These are phyloP conservation scores for Atkinsonella texensis DNA, from an alignment of 2,329 filamentous ascomycete genomes.

Conservation along the genomic window DNA sequence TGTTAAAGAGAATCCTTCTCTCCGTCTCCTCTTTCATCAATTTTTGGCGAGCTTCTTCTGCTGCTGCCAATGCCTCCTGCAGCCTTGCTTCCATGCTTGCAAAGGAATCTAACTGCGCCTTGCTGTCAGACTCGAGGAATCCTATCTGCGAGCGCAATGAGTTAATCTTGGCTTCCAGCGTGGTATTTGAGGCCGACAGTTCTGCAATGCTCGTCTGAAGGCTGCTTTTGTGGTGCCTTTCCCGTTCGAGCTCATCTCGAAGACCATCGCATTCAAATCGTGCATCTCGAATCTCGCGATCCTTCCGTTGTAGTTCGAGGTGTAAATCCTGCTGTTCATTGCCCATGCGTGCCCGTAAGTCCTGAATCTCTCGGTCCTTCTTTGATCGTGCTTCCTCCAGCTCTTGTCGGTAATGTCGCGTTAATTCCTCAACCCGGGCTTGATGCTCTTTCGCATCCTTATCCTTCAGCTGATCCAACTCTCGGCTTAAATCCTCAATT, in stretches of 20 bases:
- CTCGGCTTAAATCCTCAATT: slow-evolving; percentile 29
- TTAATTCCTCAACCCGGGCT: slow-evolving; percentile 54
- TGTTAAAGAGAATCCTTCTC: slow-evolving; percentile 86
- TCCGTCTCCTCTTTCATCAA: slow-evolving; percentile 85
- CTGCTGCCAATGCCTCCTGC: slow-evolving; percentile 60
- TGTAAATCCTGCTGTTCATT: slow-evolving; percentile 40
- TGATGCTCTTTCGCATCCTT: slow-evolving; percentile 46
- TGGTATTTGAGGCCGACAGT: slow-evolving; percentile 46
- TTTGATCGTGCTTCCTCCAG: slow-evolving; percentile 51
- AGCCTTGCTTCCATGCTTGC: slow-evolving; percentile 69
- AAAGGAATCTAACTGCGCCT: slow-evolving; percentile 79
- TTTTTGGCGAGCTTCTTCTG: slow-evolving; percentile 63
- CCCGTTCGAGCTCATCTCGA: slow-evolving; percentile 42
- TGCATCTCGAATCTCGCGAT: slow-evolving; percentile 40
- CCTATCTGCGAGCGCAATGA: slow-evolving; percentile 72
- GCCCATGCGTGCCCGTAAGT: slow-evolving; percentile 43
- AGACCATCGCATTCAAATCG: slow-evolving; percentile 32
- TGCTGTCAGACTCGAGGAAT: slow-evolving; percentile 80
- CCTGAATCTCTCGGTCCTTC: slow-evolving; percentile 50
- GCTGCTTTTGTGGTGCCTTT: slow-evolving; percentile 48
- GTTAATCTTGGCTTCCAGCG: slow-evolving; percentile 62
- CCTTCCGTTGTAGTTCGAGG: slow-evolving; percentile 36
- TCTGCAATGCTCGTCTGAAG: slow-evolving; percentile 43
- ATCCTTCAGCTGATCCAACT: slow-evolving; percentile 29
- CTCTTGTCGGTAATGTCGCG: slow-evolving; percentile 49